A percentile compares a stretch with the other conserved stretches of the same genome.
These are phyloP conservation scores for Trichosporon sp. DNA, from an alignment of 1,284 basidiomycete genomes.

Conservation along the genomic window DNA sequence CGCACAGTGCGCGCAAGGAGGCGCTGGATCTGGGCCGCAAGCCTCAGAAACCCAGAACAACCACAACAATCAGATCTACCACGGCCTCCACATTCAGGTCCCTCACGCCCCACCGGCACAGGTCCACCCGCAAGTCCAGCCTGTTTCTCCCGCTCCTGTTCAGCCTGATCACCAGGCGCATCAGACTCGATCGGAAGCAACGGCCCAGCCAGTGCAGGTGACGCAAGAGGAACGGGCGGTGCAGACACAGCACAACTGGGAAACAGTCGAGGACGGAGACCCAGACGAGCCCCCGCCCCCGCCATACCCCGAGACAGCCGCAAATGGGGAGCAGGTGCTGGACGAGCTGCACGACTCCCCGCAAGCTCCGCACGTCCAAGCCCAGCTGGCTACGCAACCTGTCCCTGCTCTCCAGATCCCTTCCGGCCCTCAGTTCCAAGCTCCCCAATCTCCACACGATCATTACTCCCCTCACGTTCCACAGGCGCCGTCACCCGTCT, in stretches of 20 bases:
- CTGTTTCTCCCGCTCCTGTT: background rate
- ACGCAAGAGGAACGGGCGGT: no score
- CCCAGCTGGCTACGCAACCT: no score
- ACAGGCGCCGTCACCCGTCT: no score
- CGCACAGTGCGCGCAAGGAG: background rate
- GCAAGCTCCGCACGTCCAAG: no score
- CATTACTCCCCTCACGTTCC: no score
- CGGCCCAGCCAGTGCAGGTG: background rate
- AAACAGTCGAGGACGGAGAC: background rate
- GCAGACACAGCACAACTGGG: background rate
- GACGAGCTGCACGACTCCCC: background rate
- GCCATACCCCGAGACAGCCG: constrained; percentile 3
- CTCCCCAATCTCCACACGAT: no score
- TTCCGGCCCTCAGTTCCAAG: no score
- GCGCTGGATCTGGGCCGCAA: no score
- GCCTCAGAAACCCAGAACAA: no score
- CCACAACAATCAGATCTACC: background rate
- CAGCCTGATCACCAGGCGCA: background rate
- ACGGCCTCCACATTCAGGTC: no score
- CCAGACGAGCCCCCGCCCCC: constrained; percentile 1
- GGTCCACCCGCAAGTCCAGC: background rate
- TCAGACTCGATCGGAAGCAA: background rate
- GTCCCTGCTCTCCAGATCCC: no score
- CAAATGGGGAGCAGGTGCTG: background rate
- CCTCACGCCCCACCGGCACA: background rate